Evolutionary conservation across 2,329 filamentous ascomycete genomes (phyloP).

Genomic region (Penicillium sp.): DNA sequence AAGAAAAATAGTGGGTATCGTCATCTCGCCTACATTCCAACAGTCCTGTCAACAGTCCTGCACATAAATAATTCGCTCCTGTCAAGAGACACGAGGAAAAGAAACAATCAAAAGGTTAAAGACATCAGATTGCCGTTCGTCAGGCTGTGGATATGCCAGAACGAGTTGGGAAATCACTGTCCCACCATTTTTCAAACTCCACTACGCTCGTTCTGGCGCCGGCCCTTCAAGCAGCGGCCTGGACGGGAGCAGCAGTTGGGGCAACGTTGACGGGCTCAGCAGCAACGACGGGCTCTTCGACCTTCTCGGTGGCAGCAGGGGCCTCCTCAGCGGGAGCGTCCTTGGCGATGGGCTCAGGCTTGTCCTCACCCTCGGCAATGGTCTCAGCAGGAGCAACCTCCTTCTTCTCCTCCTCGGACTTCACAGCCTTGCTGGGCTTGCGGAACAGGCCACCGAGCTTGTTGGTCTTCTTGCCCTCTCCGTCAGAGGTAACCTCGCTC

Average conservation of each 20-base stretch:
- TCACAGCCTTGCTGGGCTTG: constrained; percentile 47
- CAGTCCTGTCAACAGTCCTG: constrained; percentile 13
- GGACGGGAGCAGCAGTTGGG: constrained; percentile 32
- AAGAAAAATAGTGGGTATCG: constrained; percentile 23
- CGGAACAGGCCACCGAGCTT: constrained; percentile 48
- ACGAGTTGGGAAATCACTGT: constrained; percentile 27
- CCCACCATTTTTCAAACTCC: constrained; percentile 43
- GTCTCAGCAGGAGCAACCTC: constrained; percentile 26
- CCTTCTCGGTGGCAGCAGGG: constrained; percentile 24
- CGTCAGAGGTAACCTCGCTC: constrained; percentile 47
- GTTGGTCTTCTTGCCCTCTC: constrained; percentile 45
- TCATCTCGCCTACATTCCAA: constrained; percentile 20
- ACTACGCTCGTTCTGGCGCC: constrained; percentile 28
- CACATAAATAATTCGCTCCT: constrained; percentile 7
- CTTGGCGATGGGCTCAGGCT: constrained; percentile 22
- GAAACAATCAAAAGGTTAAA: constrained; percentile 8
- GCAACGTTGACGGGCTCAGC: constrained; percentile 31
- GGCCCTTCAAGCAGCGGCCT: constrained; percentile 41
- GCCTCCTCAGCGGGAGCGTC: constrained; percentile 23
- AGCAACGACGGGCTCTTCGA: constrained; percentile 19
- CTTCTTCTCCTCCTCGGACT: constrained; percentile 34
- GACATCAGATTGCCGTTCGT: constrained; percentile 19
- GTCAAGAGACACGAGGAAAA: not conserved
- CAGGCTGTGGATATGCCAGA: constrained; percentile 22
- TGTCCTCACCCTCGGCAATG: constrained; percentile 24